Evolutionary conservation across 2,329 filamentous ascomycete species (phyloP), one percentile per base, ranked within the genome.

Genomic region (Fusarium algeriense): DNA sequence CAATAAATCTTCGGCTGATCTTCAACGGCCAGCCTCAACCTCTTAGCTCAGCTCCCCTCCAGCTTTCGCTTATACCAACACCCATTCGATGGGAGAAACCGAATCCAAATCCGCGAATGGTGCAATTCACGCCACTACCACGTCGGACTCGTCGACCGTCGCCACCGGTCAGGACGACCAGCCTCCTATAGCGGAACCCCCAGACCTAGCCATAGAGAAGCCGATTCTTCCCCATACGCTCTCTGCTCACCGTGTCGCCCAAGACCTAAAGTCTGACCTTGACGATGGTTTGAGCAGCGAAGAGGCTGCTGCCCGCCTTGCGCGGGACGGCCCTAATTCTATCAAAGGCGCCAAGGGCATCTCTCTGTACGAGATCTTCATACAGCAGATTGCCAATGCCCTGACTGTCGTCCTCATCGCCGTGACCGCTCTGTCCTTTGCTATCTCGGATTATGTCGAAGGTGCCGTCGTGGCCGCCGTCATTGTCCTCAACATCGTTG

Each of bases 341-440:
- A 88, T 93, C 84, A 88, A 91, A 81, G 88, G 89, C 82, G 88
- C 90, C 84, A 89, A 91, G 82, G 89, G 90, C 81, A 82, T 91
- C 83, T 93, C 91, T 81, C 77, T 91, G 81, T 92, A 90, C 89
- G 88, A 91, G 83, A 92, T 93, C 83, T 87, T 93, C 83, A 81
- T 93, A 82, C 91, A 91, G 78, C 91, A 93, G 84, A 87, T 93
- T 75, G 92, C 91, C 73, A 93, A 93, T 83, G 92, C 91, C 83
- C 84, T 93, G 81, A 93, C 91, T 71, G 85, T 92, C 78, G 90
- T 93, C 69, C 89, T 94, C 74, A 85, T 94, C 73, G 89, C 93
- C 76, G 92, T 92, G 76, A 93, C 93, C 89, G 90, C 89, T 64
- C 83, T 89, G 64, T 90, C 88, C 52, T 92, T 91, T 81, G 88